Percentiles rank a stretch among this genome's conserved stretches.
Conservation (phyloP, 345 rosid genomes). For the Citrus reticulata region DNA sequence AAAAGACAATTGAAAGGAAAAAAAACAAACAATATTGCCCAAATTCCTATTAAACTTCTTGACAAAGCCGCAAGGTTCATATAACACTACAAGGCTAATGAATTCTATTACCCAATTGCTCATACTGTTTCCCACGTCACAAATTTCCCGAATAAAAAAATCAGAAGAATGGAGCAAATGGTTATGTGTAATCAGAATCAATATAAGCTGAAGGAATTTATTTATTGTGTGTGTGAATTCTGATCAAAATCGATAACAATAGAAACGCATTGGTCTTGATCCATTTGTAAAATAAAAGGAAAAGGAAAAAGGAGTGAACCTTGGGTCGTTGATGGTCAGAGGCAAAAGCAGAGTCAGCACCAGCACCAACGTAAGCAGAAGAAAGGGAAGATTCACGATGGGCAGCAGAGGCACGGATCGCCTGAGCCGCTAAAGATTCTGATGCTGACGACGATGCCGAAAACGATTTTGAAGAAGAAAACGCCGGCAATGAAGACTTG, state of each 20-base stretch:
- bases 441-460: conserved; percentile 26
- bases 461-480: conserved; percentile 31
- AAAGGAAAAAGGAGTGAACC: conserved; percentile 29
- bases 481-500: conserved; percentile 24
- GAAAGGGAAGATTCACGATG: conserved; percentile 49
- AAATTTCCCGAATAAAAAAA: neutral
- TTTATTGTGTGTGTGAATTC: too few relatives aligned
- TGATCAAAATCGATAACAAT: neutral
- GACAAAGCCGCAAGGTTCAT: neutral
- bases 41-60: neutral
- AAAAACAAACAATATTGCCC: neutral
- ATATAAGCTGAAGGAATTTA: neutral
- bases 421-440: conserved; percentile 74
- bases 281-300: neutral
- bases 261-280: neutral
- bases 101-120: neutral
- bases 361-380: conserved; percentile 32
- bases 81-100: neutral
- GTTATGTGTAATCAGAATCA: neutral
- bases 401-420: conserved; percentile 68
- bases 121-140: neutral
- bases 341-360: conserved; percentile 2
- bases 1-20: neutral
- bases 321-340: conserved; percentile 43
- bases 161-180: neutral